A percentile compares a stretch with the other conserved stretches of the same genome.
Evolutionary conservation across 768 basidiomycete species (phyloP).

Genomic region (Multifurca ochricompacta): DNA sequence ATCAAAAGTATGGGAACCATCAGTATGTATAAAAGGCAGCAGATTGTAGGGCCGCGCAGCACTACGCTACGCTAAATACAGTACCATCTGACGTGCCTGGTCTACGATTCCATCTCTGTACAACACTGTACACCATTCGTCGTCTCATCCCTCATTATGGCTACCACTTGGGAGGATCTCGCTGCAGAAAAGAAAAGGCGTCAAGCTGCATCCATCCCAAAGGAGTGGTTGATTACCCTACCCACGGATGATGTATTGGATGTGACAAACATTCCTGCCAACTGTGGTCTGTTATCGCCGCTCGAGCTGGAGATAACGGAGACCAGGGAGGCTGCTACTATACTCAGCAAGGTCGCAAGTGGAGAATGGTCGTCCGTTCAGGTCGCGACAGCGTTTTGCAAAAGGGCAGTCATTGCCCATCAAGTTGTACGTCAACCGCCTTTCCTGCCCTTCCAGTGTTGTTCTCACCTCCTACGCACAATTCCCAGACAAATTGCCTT

Average conservation of each 20-base stretch:
- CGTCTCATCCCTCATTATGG: too few species aligned
- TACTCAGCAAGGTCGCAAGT: slow-evolving; percentile 47
- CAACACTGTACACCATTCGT: too few species aligned
- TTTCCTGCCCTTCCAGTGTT: neutral
- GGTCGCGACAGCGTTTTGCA: slow-evolving; percentile 39
- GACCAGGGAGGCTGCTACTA: slow-evolving; percentile 33
- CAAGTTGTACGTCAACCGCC: slow-evolving; percentile 32
- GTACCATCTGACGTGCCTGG: too few species aligned
- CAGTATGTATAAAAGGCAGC: too few species aligned
- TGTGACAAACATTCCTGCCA: slow-evolving; percentile 47
- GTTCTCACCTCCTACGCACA: neutral
- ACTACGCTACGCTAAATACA: too few species aligned
- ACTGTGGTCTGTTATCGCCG: slow-evolving; percentile 48
- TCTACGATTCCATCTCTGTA: too few species aligned
- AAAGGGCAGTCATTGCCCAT: slow-evolving; percentile 44
- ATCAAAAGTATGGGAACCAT: too few species aligned
- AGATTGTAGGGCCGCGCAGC: too few species aligned
- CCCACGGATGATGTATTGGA: slow-evolving; percentile 44
- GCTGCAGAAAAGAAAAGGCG: slow-evolving; percentile 20
- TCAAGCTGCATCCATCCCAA: slow-evolving; percentile 52
- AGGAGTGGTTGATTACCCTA: slow-evolving; percentile 49
- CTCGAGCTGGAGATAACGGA: slow-evolving; percentile 58
- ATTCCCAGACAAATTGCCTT: slow-evolving; percentile 38
- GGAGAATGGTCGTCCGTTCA: slow-evolving; percentile 52
- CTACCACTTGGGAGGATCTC: slow-evolving; percentile 14